Base-by-base conservation (phyloP, 352 stramenopile species). In the Pythium periplocum region DNA sequence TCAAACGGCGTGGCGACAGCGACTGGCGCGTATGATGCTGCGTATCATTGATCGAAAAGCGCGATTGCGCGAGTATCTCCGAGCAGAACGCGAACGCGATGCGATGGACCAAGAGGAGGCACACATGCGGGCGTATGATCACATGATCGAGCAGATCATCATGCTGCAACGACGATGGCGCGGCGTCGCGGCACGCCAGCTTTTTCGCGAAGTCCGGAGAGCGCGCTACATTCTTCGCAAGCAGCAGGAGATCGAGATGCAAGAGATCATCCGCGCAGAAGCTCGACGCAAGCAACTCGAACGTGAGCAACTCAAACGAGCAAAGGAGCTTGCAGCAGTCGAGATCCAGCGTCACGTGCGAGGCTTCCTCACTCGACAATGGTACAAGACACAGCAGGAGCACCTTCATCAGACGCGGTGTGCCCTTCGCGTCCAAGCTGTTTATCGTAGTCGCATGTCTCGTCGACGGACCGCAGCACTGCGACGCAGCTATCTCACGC, bases 291-390 rank as follows among this genome's bases (percentile, higher is more conserved):
- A 68, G 48, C 68, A 82, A 42, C 41, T 79, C 7, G 78, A 93
- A 42, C 76, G 71, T 1, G 58, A 79, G 2, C 68, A 75, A 40
- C 51, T 68, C 3, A 73, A 81, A 42, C 73, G 73, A 35, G 54
- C 58, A 0, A 70, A 65, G 6, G 62, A 85, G 17, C 54, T 83
- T 0, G 76, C 80, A 0, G 83, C 80, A 1, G 74, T 73, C 1
- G 76, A 85, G 8, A 89, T 93, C 42, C 83, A 93, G 54, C 75
- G 80, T 0, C 75, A 85, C 48, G 74, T 74, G 2, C 78, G 83
- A 31, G 83, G 83, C 0, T 83, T 76, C 39, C 53, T 90, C 3
- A 55, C 62, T 4, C 69, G 80, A 0, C 46, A 68, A n/a, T 78
- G 67, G 62, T 93, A 83, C 45, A 64, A 56, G 10, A 71, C 65